A percentile compares a stretch with the other conserved stretches of the same genome.
Evolutionary conservation across 2,329 filamentous ascomycete genomes (phyloP).

Genomic region (Curvularia spicifera): DNA sequence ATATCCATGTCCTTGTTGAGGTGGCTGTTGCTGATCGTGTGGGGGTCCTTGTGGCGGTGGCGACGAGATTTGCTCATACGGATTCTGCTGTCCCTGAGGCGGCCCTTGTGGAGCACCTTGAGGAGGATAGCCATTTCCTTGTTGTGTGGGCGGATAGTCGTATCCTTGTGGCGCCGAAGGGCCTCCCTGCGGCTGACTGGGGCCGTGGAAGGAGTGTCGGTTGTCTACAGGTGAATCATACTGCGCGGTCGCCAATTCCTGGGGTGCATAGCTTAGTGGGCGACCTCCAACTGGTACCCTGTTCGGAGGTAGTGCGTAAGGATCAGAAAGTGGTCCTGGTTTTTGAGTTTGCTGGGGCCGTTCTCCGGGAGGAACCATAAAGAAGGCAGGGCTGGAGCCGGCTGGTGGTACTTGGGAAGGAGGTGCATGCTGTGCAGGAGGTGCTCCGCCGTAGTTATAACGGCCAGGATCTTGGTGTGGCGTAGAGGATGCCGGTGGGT

Average conservation of each 20-base stretch:
- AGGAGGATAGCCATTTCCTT: constrained; percentile 34
- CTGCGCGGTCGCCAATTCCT: constrained; percentile 56
- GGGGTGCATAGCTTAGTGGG: constrained; percentile 51
- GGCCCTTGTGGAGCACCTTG: constrained; percentile 22
- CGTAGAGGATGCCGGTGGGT: constrained; percentile 43
- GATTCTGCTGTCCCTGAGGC: constrained; percentile 29
- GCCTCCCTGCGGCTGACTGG: constrained; percentile 31
- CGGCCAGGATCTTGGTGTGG: constrained; percentile 43
- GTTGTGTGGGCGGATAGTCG: constrained; percentile 33
- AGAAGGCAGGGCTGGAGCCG: constrained; percentile 47
- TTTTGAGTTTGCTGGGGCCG: constrained; percentile 42
- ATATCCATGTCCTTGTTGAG: constrained; percentile 39
- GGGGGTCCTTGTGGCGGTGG: constrained; percentile 33
- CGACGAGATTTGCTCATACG: constrained; percentile 39
- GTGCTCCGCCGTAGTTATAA: constrained; percentile 38
- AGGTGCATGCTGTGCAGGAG: constrained; percentile 42
- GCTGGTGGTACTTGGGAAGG: constrained; percentile 50
- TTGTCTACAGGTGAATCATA: constrained; percentile 57
- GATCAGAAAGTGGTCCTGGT: constrained; percentile 40
- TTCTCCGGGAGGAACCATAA: constrained; percentile 46
- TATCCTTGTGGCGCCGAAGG: constrained; percentile 39
- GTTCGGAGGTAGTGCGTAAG: constrained; percentile 50
- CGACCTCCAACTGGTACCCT: constrained; percentile 41
- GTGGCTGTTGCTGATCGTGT: constrained; percentile 35
- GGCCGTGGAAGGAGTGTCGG: constrained; percentile 49